A percentile compares a stretch with the other conserved stretches of the same genome.
Conservation (phyloP, 2,329 filamentous ascomycete genomes). For the Calonectria fujianensis region DNA sequence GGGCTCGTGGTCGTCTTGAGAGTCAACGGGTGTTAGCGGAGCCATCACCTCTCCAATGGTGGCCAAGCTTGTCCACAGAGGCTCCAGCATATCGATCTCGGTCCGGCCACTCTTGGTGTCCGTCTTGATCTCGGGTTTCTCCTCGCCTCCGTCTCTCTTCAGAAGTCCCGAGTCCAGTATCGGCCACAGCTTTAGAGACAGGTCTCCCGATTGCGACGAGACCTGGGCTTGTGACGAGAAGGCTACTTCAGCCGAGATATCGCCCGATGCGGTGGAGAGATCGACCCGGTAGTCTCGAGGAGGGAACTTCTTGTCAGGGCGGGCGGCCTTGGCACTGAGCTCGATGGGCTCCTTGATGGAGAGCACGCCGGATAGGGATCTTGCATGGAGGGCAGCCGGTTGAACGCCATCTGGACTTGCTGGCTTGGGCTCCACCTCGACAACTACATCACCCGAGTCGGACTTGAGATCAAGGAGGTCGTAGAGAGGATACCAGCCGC, state of each 20-base stretch:
- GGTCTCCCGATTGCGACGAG: slow-evolving; percentile 63
- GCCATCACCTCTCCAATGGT: slow-evolving; percentile 35
- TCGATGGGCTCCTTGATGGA: slow-evolving; percentile 64
- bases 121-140: slow-evolving; percentile 61
- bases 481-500: slow-evolving; percentile 71
- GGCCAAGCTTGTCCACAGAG: slow-evolving; percentile 62
- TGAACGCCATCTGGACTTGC: slow-evolving; percentile 59
- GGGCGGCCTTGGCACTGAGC: slow-evolving; percentile 40
- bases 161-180: slow-evolving; percentile 59
- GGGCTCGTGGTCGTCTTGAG: slow-evolving; percentile 46
- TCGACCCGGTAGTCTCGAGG: slow-evolving; percentile 68
- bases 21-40: slow-evolving; percentile 41
- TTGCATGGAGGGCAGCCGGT: slow-evolving; percentile 64
- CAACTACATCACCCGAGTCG: slow-evolving; percentile 65
- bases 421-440: slow-evolving; percentile 64
- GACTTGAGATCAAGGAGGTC: slow-evolving; percentile 68
- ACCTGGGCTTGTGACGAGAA: slow-evolving; percentile 62
- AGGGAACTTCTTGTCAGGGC: slow-evolving; percentile 59
- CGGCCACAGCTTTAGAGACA: slow-evolving; percentile 65
- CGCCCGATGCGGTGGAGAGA: slow-evolving; percentile 66
- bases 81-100: slow-evolving; percentile 64
- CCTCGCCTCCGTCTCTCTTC: slow-evolving; percentile 32
- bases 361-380: slow-evolving; percentile 66
- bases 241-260: slow-evolving; percentile 63
- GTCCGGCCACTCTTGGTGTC: slow-evolving; percentile 66